Evolutionary conservation across 2,329 filamentous ascomycete species (phyloP).

Genomic region (Westerdykella aurantiaca): DNA sequence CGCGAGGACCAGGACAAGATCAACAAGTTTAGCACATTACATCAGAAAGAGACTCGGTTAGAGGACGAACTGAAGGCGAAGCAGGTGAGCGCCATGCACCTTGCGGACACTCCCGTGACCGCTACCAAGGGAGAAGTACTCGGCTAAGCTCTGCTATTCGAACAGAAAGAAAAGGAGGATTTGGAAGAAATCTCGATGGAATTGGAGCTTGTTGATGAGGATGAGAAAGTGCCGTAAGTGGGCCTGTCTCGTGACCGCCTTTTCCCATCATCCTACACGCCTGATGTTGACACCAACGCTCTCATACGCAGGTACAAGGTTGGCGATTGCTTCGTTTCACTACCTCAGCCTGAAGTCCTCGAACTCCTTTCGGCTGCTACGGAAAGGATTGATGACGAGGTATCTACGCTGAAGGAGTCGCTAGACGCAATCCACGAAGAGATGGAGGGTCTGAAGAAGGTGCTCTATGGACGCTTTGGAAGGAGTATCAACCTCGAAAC

Average conservation of each 20-base stretch:
- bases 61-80: constrained; percentile 78
- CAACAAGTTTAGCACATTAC: constrained; percentile 92
- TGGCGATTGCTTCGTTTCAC: constrained; percentile 87
- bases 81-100: constrained; percentile 52
- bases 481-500: constrained; percentile 95
- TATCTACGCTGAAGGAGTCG: constrained; percentile 69
- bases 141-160: not conserved
- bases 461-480: constrained; percentile 90
- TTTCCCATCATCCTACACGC: not conserved
- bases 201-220: constrained; percentile 90
- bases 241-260: not conserved
- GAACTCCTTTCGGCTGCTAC: constrained; percentile 71
- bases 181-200: constrained; percentile 88
- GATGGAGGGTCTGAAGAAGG: constrained; percentile 84
- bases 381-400: constrained; percentile 69
- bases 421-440: constrained; percentile 71
- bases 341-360: constrained; percentile 79
- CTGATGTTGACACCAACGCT: constrained; percentile 2
- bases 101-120: not conserved
- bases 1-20: constrained; percentile 98
- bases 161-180: constrained; percentile 95
- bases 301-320: constrained; percentile 72
- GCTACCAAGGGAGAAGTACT: not conserved
- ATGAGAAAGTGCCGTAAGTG: constrained; percentile 81
- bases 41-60: constrained; percentile 73